Evolutionary conservation across 2,329 filamentous ascomycete genomes (phyloP), one percentile per base, ranked within the genome.

Genomic region (Nectriaceae sp.): DNA sequence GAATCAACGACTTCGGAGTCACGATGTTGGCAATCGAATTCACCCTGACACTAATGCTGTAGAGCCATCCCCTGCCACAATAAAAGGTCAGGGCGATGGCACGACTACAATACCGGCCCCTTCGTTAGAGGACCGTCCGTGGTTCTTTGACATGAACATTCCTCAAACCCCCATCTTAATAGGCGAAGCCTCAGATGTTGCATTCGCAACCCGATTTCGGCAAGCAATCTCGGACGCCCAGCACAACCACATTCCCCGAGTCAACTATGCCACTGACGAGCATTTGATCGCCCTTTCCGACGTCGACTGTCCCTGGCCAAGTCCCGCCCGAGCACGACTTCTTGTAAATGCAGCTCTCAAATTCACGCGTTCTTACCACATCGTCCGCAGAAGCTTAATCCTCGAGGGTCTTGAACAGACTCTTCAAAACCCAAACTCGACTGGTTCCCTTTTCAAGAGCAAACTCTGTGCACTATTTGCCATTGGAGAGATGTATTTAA

Each of bases 401-500:
- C 49, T 70, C 0, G 65, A 68, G 2, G 61, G 62, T 1, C 51
- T 77, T 0, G 69, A 75, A 36, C 64, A 68, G 16, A 62, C 66
- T 0, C 66, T 73, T n/a, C 58, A 65, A 41, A 66, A 70, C 31
- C 62, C 65, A 2, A 54, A 60, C 5, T 66, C 64, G 11, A 64
- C 61, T 4, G 66, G 69, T 33, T 61, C 64, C 1, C 50, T 74
- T 0, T 49, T 65, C 0, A 66, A 64, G 11, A 72, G 71, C 52
- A 75, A 75, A 39, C 47, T 77, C 0, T 74, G 71, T 63, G 72
- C 70, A 0, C 38, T 77, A 3, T 74, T 77, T 50, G 75, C 75
- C 0, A 64, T 77, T 5, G 75, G 75, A 0, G 73, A 76, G 48
- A 68, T 73, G 24, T 76, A 75, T 22, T 75, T 74, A 0, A 70